Evolutionary conservation across 2,329 filamentous ascomycete genomes (phyloP).

Genomic region (Ustulina deusta): DNA sequence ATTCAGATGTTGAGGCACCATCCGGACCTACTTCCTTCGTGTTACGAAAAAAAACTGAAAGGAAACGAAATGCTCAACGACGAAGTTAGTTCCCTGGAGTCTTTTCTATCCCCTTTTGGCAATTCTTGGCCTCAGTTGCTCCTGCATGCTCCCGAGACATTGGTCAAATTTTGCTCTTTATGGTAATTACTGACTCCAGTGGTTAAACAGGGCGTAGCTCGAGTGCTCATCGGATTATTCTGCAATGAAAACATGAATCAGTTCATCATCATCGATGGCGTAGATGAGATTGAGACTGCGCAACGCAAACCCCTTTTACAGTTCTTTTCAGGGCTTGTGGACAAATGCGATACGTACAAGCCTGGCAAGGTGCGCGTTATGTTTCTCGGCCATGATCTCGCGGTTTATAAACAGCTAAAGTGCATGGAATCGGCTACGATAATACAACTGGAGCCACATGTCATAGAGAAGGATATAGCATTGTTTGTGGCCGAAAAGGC

Average conservation of each 20-base stretch:
- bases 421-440: constrained; percentile 7
- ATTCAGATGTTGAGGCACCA: constrained; percentile 50
- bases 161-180: too few relatives aligned
- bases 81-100: too few relatives aligned
- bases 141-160: too few relatives aligned
- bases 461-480: constrained; percentile 1
- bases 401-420: constrained; percentile 14
- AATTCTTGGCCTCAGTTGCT: too few relatives aligned
- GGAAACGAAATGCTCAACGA: constrained; percentile 47
- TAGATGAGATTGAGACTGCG: constrained; percentile 55
- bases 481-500: constrained; percentile 13
- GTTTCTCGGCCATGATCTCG: constrained; percentile 25
- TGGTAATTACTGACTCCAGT: too few relatives aligned
- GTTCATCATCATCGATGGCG: constrained; percentile 59
- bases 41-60: constrained; percentile 47
- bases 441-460: background rate
- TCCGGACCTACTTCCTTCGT: constrained; percentile 48
- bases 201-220: too few relatives aligned
- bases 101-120: too few relatives aligned
- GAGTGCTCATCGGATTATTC: constrained; percentile 50
- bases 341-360: constrained; percentile 32
- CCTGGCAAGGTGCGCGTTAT: constrained; percentile 23
- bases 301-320: constrained; percentile 49
- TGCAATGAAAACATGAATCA: constrained; percentile 45
- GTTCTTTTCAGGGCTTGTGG: constrained; percentile 42